phyloP scores from a whole-genome alignment of 2,329 filamentous ascomycete species.

The Akanthomyces lecanii region DNA sequence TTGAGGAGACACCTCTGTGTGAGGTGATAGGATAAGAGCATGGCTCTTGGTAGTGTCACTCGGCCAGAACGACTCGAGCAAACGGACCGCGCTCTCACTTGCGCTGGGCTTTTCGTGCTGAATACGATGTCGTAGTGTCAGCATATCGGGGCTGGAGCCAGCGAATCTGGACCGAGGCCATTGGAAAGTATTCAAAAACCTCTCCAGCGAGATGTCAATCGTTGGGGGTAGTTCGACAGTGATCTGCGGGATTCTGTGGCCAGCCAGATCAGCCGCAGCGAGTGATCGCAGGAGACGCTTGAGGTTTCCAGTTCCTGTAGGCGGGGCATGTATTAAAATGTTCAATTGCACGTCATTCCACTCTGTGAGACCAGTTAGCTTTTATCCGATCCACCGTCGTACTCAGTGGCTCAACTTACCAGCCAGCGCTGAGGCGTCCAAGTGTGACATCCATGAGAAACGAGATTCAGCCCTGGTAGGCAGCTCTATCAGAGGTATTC shows the following conservation, averaged over 20 bases:
- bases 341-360: constrained; percentile 80
- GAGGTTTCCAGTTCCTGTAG: constrained; percentile 67
- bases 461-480: constrained; percentile 59
- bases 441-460: constrained; percentile 71
- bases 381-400: constrained; percentile 21
- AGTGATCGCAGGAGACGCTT: constrained; percentile 75
- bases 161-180: constrained; percentile 56
- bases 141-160: constrained; percentile 42
- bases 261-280: constrained; percentile 68
- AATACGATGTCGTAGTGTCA: constrained; percentile 74
- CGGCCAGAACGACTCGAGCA: constrained; percentile 88
- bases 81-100: constrained; percentile 68
- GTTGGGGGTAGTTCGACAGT: constrained; percentile 77
- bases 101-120: constrained; percentile 54
- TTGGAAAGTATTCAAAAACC: constrained; percentile 58
- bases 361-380: constrained; percentile 38
- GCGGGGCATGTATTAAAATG: constrained; percentile 74
- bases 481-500: constrained; percentile 68
- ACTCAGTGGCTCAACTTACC: constrained; percentile 39
- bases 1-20: constrained; percentile 71
- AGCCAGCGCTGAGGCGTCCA: constrained; percentile 68
- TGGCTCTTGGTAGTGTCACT: constrained; percentile 59
- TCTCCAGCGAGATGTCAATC: constrained; percentile 60
- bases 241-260: constrained; percentile 64
- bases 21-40: constrained; percentile 78